Evolutionary conservation across 352 stramenopile genomes (phyloP), one percentile per base, ranked within the genome.

Genomic region (Pythium sp.): DNA sequence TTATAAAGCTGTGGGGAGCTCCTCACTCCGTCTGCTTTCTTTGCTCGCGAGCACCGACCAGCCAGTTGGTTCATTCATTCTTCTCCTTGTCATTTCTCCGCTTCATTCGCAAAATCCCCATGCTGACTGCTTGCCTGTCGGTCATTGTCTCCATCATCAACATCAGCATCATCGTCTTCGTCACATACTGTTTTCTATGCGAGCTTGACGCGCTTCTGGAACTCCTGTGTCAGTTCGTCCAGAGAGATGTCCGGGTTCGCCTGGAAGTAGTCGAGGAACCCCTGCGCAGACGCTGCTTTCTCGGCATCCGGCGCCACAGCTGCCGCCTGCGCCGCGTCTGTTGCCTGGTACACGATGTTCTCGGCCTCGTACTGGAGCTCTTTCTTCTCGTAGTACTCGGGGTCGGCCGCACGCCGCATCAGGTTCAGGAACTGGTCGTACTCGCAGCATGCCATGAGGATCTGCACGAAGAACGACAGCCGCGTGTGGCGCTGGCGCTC

Each of bases 361-460:
- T 93, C 82, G 12, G 82, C 84, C 41, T 90, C 74, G 66, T 82
- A 80, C 71, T 86, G 78, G 60, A 93, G 78, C 65, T 88, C 82
- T 66, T 91, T 89, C 79, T 93, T 93, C 66, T 89, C 81, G 68
- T 91, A 89, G 69, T 91, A 93, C 65, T 93, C 83, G 2, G 86
- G 82, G 57, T 93, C 86, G 22, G 81, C 86, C 28, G 85, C 82
- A 46, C 86, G 86, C 55, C 82, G 82, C 86, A 93, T 93, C 41
- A 93, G 79, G 72, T 91, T 93, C n/a, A 92, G 64, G 58, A 93
- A 93, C 75, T 93, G 86, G 55, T 93, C 86, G 67, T 92, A 93
- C 75, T 93, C 86, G 72, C 76, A 87, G 62, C 86, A 93, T 7
- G 86, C 79, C 70, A 88, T 66, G 20, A 93, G 69, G 59, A 93